Conservation (phyloP, 1,284 basidiomycete species). For the Paramarasmius palmivorus region DNA sequence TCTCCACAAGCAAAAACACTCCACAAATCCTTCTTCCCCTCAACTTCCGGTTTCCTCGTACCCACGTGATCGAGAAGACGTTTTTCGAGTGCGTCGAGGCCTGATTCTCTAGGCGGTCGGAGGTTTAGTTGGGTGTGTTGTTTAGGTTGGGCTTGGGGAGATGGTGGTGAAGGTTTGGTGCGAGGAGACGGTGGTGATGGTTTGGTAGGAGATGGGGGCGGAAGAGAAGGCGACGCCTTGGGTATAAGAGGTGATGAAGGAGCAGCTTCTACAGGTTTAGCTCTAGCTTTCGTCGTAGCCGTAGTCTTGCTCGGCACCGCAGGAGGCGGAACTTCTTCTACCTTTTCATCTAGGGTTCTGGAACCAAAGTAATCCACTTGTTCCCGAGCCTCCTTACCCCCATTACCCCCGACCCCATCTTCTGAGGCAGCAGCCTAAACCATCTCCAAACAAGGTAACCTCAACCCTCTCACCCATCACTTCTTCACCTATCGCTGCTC, state of each 20-base stretch:
- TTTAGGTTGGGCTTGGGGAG: too few relatives aligned
- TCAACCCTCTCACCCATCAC: conserved; percentile 61
- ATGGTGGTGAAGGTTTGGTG: too few relatives aligned
- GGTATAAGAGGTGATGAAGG: too few relatives aligned
- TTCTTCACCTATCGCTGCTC: conserved; percentile 4
- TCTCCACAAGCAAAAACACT: conserved; percentile 33
- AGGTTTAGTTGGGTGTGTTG: too few relatives aligned
- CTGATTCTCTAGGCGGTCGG: conserved; percentile 27
- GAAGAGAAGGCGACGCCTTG: too few relatives aligned
- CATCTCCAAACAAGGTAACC: conserved; percentile 61
- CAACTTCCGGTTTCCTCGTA: conserved; percentile 39
- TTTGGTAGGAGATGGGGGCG: too few relatives aligned
- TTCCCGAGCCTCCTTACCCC: conserved; percentile 16
- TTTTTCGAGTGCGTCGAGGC: conserved; percentile 54
- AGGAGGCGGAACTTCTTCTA: conserved; percentile 1
- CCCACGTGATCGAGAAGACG: conserved; percentile 53
- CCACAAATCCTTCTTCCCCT: conserved; percentile 47
- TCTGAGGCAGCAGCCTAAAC: too few relatives aligned
- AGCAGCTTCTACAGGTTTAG: too few relatives aligned
- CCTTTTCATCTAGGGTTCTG: too few relatives aligned
- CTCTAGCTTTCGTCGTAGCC: neutral
- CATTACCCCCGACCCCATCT: conserved; percentile 44
- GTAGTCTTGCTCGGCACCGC: neutral
- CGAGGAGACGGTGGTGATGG: too few relatives aligned
- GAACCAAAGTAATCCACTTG: conserved; percentile 33